Conservation (phyloP, 1,284 basidiomycete genomes). For the Ustilago crameri region DNA sequence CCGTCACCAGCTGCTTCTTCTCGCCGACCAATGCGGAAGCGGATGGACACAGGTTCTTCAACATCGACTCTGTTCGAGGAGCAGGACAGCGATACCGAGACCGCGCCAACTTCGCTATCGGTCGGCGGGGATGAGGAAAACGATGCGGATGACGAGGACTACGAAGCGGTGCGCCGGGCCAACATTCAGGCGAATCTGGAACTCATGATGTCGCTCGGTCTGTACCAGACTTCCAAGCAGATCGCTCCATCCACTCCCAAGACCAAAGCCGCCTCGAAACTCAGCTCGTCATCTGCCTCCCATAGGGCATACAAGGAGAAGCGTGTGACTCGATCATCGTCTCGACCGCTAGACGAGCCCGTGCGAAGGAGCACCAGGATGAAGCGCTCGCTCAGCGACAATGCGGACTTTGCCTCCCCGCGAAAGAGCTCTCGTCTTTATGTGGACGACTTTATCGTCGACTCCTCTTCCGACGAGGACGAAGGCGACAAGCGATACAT, state of each 20-base stretch:
- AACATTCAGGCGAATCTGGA: slow-evolving; percentile 38
- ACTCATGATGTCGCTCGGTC: slow-evolving; percentile 37
- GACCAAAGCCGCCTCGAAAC: not conserved
- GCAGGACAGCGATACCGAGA: too few species aligned
- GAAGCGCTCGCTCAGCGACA: slow-evolving; percentile 12
- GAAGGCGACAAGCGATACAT: not conserved
- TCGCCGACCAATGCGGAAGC: too few species aligned
- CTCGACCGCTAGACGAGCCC: slow-evolving; percentile 1
- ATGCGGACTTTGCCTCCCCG: not conserved
- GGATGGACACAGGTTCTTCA: too few species aligned
- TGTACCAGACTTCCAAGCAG: slow-evolving; percentile 14
- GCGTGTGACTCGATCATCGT: slow-evolving; percentile 20
- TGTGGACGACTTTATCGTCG: not conserved
- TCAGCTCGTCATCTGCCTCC: not conserved
- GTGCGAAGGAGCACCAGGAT: not conserved
- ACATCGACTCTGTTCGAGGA: too few species aligned
- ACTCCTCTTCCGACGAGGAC: slow-evolving; percentile 20
- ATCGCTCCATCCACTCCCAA: slow-evolving; percentile 6
- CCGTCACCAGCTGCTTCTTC: too few species aligned
- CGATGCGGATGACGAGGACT: slow-evolving; percentile 8
- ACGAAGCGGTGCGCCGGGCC: slow-evolving; percentile 29
- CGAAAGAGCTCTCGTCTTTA: slow-evolving; percentile 4
- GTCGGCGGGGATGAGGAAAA: not conserved
- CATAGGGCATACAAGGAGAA: not conserved
- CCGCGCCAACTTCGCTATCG: too few species aligned